Percentiles rank a stretch among this genome's conserved stretches.
Evolutionary conservation across 2,329 filamentous ascomycete genomes (phyloP).

Genomic region (Aspergillus sp.): DNA sequence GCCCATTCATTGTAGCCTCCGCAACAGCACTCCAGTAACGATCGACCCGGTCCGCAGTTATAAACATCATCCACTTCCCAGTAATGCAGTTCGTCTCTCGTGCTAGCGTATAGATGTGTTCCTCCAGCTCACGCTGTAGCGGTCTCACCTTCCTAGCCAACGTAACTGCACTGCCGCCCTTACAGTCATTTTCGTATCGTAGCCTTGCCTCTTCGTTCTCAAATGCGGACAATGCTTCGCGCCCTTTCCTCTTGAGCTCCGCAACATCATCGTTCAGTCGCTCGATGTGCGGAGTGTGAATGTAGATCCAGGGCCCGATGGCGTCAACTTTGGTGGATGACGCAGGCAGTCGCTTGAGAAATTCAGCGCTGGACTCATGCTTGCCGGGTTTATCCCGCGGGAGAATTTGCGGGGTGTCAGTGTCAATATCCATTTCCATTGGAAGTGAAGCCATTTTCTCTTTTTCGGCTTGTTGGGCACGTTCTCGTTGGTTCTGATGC

Average conservation of each 20-base stretch:
- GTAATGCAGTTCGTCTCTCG: constrained; percentile 56
- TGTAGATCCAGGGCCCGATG: constrained; percentile 68
- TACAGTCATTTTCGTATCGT: constrained; percentile 49
- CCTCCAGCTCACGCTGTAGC: constrained; percentile 46
- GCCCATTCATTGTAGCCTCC: constrained; percentile 64
- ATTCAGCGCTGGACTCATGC: constrained; percentile 62
- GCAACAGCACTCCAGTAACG: constrained; percentile 61
- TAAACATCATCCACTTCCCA: constrained; percentile 58
- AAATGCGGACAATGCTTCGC: constrained; percentile 54
- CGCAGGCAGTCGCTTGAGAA: constrained; percentile 68
- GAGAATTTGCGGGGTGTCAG: not conserved
- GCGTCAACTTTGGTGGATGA: constrained; percentile 54
- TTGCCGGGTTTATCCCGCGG: constrained; percentile 30
- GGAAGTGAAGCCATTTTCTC: not conserved
- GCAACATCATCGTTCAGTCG: constrained; percentile 41
- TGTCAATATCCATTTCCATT: constrained; percentile 7
- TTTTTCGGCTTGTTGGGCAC: not conserved
- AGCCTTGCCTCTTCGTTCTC: constrained; percentile 50
- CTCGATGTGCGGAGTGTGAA: constrained; percentile 60
- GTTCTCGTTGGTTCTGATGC: not conserved
- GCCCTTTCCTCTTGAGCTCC: constrained; percentile 55
- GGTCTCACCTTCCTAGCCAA: constrained; percentile 41
- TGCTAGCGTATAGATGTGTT: constrained; percentile 63
- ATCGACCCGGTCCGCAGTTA: constrained; percentile 23
- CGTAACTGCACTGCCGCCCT: constrained; percentile 35